phyloP scores from a whole-genome alignment of 2,329 filamentous ascomycete genomes.

The Colletotrichum sp. region DNA sequence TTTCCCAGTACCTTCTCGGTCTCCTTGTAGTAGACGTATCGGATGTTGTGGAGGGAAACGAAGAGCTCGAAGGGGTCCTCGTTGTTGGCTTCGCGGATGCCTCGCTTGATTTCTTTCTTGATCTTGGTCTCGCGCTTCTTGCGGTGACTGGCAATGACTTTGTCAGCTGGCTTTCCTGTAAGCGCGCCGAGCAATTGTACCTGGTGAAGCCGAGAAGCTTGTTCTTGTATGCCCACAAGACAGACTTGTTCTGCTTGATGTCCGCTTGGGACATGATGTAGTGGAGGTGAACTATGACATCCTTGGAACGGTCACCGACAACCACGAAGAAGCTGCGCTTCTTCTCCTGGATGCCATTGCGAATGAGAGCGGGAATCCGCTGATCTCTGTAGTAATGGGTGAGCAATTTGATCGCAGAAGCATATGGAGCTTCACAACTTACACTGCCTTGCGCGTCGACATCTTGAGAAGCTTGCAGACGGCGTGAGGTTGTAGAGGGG shows the following conservation, averaged over 20 bases:
- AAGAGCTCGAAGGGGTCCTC: constrained; percentile 98
- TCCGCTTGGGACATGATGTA: constrained; percentile 91
- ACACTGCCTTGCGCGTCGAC: constrained; percentile 63
- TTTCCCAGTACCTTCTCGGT: constrained; percentile 98
- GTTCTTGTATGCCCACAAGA: constrained; percentile 99
- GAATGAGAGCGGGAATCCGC: constrained; percentile 88
- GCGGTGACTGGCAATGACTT: constrained; percentile 70
- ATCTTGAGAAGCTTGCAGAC: constrained; percentile 41
- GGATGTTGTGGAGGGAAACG: constrained; percentile 93
- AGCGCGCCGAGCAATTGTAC: constrained; percentile 35
- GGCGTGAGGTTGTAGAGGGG: not conserved
- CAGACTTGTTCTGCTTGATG: constrained; percentile 88
- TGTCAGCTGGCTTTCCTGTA: not conserved
- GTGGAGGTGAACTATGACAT: constrained; percentile 93
- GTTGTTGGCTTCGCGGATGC: constrained; percentile 87
- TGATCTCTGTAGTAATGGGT: constrained; percentile 66
- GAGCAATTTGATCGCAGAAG: not conserved
- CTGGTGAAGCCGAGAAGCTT: constrained; percentile 92
- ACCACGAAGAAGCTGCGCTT: constrained; percentile 98
- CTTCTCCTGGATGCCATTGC: constrained; percentile 92
- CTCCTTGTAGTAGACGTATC: constrained; percentile 99
- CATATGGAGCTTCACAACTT: constrained; percentile 26
- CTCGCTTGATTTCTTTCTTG: constrained; percentile 96
- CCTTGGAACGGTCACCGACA: constrained; percentile 91
- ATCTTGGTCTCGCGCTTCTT: constrained; percentile 99